Conservation (phyloP, 306 rosid genomes). For the Ammopiptanthus mongolicus region DNA sequence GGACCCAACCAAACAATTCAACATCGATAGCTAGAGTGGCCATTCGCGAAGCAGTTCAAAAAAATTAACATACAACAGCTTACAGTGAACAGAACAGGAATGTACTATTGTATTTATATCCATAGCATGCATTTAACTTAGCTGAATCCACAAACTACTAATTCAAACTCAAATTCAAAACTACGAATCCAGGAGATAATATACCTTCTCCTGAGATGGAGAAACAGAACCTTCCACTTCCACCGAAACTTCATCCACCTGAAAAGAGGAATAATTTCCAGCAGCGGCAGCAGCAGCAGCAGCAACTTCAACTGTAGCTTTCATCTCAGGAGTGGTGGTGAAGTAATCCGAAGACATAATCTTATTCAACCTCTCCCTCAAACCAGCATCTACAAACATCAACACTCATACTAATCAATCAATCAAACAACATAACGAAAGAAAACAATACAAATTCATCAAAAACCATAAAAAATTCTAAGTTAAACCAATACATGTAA, state of each 20-base stretch:
- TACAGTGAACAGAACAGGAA: background rate
- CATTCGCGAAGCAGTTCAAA: background rate
- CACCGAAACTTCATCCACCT: constrained; percentile 49
- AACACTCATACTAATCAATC: background rate
- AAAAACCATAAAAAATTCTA: background rate
- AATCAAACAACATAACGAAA: background rate
- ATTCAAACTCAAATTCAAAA: background rate
- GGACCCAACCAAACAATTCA: constrained; percentile 1
- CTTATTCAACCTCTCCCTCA: constrained; percentile 83
- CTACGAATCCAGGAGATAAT: background rate
- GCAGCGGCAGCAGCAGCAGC: constrained; percentile 81
- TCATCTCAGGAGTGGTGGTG: constrained; percentile 85
- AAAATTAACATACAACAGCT: background rate
- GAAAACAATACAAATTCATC: background rate
- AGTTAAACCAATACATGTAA: constrained; percentile 53
- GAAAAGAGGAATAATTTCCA: constrained; percentile 67
- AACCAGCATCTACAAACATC: constrained; percentile 48
- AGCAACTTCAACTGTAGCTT: constrained; percentile 79
- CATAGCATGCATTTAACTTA: background rate
- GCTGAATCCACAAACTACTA: background rate
- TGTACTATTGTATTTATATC: background rate
- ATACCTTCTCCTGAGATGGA: constrained; percentile 64
- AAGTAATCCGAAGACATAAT: constrained; percentile 88
- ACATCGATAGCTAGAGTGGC: background rate
- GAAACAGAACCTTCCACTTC: constrained; percentile 52